Evolutionary conservation across 73 alveolate genomes (phyloP).

Genomic region (Paramecium sonneborni): DNA sequence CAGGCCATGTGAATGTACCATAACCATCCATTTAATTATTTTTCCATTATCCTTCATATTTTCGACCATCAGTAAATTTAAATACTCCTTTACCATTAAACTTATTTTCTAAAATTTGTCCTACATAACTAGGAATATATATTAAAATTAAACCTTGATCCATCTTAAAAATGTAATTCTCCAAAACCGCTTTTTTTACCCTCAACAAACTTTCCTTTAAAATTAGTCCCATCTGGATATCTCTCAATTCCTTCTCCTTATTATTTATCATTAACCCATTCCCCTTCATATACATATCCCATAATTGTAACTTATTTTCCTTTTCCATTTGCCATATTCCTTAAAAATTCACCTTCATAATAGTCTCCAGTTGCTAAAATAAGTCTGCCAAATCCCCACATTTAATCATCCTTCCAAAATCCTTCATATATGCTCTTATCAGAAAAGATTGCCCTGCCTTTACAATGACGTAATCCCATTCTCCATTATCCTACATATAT

Average conservation of each 20-base stretch:
- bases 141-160: background rate
- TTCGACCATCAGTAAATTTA: slow-evolving; percentile 62
- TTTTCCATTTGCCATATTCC: slow-evolving; percentile 68
- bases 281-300: slow-evolving; percentile 64
- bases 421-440: slow-evolving; percentile 67
- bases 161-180: slow-evolving; percentile 70
- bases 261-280: slow-evolving; percentile 68
- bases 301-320: slow-evolving; percentile 48
- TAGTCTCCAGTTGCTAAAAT: slow-evolving; percentile 67
- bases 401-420: slow-evolving; percentile 47
- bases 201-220: slow-evolving; percentile 57
- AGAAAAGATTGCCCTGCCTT: slow-evolving; percentile 53
- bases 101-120: slow-evolving; percentile 3
- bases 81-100: slow-evolving; percentile 63
- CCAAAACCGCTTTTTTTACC: slow-evolving; percentile 75
- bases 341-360: slow-evolving; percentile 66
- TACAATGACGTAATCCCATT: slow-evolving; percentile 40
- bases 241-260: slow-evolving; percentile 73
- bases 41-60: slow-evolving; percentile 65
- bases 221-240: slow-evolving; percentile 78
- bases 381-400: slow-evolving; percentile 66
- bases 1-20: slow-evolving; percentile 58
- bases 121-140: background rate
- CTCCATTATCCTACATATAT: slow-evolving; percentile 63
- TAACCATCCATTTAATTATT: slow-evolving; percentile 37